These are phyloP conservation scores for Carex scoparia DNA, from an alignment of 176 grass and related monocot species.

Conservation along the genomic window DNA sequence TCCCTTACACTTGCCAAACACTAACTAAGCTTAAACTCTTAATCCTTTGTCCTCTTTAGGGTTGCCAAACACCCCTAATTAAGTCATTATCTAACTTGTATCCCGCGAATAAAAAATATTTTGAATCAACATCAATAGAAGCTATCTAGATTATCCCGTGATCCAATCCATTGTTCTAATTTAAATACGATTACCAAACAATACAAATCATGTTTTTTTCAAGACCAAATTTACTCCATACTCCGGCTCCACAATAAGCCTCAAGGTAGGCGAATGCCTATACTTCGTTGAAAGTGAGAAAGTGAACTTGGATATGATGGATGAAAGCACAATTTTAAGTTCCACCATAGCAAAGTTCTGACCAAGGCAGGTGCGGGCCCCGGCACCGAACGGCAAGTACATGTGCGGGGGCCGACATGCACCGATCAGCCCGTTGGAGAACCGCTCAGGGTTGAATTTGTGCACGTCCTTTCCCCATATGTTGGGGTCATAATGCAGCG, in stretches of 20 bases:
- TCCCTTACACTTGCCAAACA: too few species aligned
- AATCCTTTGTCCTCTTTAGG: too few species aligned
- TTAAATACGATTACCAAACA: not conserved
- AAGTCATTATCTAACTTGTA: too few species aligned
- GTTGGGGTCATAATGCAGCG: slow-evolving; percentile 73
- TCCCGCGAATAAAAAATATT: too few species aligned
- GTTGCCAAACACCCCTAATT: too few species aligned
- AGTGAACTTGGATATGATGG: slow-evolving; percentile 65
- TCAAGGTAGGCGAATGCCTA: slow-evolving; percentile 58
- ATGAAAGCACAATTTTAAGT: slow-evolving; percentile 80
- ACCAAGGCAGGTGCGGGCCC: slow-evolving; percentile 89
- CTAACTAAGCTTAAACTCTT: too few species aligned
- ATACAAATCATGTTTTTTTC: slow-evolving; percentile 2
- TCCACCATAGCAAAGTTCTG: slow-evolving; percentile 89
- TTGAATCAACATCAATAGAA: slow-evolving; percentile 1
- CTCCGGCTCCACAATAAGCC: slow-evolving; percentile 83
- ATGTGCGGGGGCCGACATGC: slow-evolving; percentile 54
- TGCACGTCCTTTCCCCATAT: slow-evolving; percentile 68
- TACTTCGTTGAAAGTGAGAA: slow-evolving; percentile 52
- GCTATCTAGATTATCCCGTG: not conserved
- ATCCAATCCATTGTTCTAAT: not conserved
- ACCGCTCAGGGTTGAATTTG: slow-evolving; percentile 80
- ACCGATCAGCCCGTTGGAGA: slow-evolving; percentile 33
- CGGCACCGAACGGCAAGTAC: slow-evolving; percentile 84
- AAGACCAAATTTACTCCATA: slow-evolving; percentile 63